Evolutionary conservation across 164 flowering plant species (phyloP).

Genomic region (Umbilicus rupestris): DNA sequence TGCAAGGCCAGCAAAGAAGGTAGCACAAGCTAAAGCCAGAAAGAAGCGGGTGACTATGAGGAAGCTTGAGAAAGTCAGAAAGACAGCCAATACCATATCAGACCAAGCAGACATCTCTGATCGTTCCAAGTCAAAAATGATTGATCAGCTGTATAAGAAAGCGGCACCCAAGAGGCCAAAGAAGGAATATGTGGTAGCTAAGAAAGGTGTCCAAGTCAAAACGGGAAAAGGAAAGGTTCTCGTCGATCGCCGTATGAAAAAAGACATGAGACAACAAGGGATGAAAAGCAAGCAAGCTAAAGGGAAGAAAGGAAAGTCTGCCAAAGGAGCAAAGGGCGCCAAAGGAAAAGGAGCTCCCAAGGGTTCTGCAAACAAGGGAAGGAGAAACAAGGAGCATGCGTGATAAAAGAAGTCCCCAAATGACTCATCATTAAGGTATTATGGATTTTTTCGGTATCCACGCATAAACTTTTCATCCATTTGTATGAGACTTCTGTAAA

Average conservation of each 20-base stretch:
- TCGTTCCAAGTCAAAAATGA: slow-evolving; percentile 66
- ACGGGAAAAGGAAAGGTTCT: slow-evolving; percentile 75
- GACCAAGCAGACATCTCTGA: slow-evolving; percentile 76
- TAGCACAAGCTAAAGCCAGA: slow-evolving; percentile 80
- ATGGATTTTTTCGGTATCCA: too few relatives aligned
- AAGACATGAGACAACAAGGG: slow-evolving; percentile 43
- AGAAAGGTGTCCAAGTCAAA: slow-evolving; percentile 87
- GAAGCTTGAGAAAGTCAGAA: slow-evolving; percentile 71
- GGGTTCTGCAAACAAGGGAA: slow-evolving; percentile 13
- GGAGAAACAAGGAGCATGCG: not conserved
- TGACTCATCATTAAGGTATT: too few relatives aligned
- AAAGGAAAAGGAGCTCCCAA: slow-evolving; percentile 24
- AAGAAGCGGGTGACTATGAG: slow-evolving; percentile 76
- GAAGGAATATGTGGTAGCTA: slow-evolving; percentile 85
- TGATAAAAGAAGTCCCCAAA: too few relatives aligned
- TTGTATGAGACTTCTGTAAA: too few relatives aligned
- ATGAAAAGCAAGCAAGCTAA: slow-evolving; percentile 49
- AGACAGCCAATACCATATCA: slow-evolving; percentile 74
- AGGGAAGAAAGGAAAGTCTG: slow-evolving; percentile 50
- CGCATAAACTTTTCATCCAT: too few relatives aligned
- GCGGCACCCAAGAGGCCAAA: slow-evolving; percentile 65
- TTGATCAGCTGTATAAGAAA: slow-evolving; percentile 72
- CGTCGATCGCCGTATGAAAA: slow-evolving; percentile 89
- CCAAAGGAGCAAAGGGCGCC: slow-evolving; percentile 38
- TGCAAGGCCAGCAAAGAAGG: slow-evolving; percentile 93